These are phyloP conservation scores for Apiotrichum mycotoxinovorans DNA, from an alignment of 1,284 basidiomycete genomes.

Conservation along the genomic window DNA sequence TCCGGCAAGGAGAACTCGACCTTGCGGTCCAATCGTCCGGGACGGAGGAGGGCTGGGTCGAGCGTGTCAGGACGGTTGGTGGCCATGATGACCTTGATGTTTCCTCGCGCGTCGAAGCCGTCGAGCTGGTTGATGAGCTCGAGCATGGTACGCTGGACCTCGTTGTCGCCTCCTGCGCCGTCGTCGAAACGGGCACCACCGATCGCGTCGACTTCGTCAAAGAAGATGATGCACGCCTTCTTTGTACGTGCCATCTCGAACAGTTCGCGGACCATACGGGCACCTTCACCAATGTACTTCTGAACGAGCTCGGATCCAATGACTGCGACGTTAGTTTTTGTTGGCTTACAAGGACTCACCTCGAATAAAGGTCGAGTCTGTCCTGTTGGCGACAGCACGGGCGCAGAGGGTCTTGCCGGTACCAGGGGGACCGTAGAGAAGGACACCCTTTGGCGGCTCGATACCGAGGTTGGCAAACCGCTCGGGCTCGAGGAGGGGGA, in stretches of 20 bases:
- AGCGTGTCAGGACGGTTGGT: constrained; percentile 98
- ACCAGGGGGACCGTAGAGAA: constrained; percentile 92
- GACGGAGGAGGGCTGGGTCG: constrained; percentile 92
- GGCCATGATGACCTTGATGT: constrained; percentile 99
- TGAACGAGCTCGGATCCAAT: constrained; percentile 99
- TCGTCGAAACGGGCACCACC: constrained; percentile 99
- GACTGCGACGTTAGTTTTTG: constrained; percentile 21
- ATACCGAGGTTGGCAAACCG: constrained; percentile 97
- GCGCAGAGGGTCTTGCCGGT: constrained; percentile 99
- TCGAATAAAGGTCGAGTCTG: constrained; percentile 98
- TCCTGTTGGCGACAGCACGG: constrained; percentile 95
- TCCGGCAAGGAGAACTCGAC: constrained; percentile 96
- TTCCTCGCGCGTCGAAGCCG: constrained; percentile 96
- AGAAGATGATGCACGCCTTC: constrained; percentile 99
- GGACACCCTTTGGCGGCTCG: constrained; percentile 96
- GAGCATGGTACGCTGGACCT: constrained; percentile 99
- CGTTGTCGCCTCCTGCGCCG: constrained; percentile 97
- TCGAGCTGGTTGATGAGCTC: constrained; percentile 99
- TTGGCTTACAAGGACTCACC: constrained; percentile 43
- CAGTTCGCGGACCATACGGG: constrained; percentile 95
- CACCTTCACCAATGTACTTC: constrained; percentile 99
- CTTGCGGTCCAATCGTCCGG: constrained; percentile 90
- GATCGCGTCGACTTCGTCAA: constrained; percentile 87
- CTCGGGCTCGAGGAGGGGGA: constrained; percentile 95
- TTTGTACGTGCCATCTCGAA: constrained; percentile 99